Conservation (phyloP, 768 basidiomycete species). For the Dacryopinax primogenitus region DNA sequence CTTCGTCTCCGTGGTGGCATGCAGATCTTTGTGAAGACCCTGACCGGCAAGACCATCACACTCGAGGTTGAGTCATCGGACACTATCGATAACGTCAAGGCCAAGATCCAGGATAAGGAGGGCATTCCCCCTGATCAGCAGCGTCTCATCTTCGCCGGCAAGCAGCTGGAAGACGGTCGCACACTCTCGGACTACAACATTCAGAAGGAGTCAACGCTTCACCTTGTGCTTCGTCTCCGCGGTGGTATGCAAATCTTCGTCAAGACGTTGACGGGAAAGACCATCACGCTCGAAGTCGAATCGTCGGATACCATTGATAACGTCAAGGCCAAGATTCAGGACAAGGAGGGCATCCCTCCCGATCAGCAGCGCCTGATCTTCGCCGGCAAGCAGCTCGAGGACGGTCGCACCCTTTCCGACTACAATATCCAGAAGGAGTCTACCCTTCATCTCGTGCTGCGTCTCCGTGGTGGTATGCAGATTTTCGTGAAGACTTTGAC, state of each 20-base stretch:
- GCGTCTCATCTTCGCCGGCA: conserved; percentile 91
- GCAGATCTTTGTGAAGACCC: conserved; percentile 54
- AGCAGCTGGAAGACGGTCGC: conserved; percentile 89
- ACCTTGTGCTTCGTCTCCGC: conserved; percentile 79
- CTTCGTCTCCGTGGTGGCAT: conserved; percentile 51
- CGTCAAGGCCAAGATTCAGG: conserved; percentile 42
- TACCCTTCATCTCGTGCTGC: conserved; percentile 61
- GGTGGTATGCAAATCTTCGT: conserved; percentile 83
- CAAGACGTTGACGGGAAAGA: conserved; percentile 77
- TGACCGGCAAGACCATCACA: conserved; percentile 86
- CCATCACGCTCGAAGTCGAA: conserved; percentile 82
- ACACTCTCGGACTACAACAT: conserved; percentile 85
- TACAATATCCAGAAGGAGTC: conserved; percentile 77
- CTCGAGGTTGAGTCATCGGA: conserved; percentile 70
- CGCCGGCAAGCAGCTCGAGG: conserved; percentile 39
- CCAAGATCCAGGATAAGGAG: conserved; percentile 79
- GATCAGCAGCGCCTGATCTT: conserved; percentile 79
- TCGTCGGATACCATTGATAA: conserved; percentile 80
- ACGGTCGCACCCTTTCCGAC: conserved; percentile 42
- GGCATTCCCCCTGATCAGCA: conserved; percentile 82
- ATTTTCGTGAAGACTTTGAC: conserved; percentile 81
- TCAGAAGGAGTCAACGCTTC: conserved; percentile 90
- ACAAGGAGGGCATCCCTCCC: conserved; percentile 50
- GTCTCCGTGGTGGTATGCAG: conserved; percentile 84
- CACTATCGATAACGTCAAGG: conserved; percentile 65